A percentile compares a stretch with the other conserved stretches of the same genome.
phyloP scores from a whole-genome alignment of 768 basidiomycete species.

The Daedaleopsis nitida region DNA sequence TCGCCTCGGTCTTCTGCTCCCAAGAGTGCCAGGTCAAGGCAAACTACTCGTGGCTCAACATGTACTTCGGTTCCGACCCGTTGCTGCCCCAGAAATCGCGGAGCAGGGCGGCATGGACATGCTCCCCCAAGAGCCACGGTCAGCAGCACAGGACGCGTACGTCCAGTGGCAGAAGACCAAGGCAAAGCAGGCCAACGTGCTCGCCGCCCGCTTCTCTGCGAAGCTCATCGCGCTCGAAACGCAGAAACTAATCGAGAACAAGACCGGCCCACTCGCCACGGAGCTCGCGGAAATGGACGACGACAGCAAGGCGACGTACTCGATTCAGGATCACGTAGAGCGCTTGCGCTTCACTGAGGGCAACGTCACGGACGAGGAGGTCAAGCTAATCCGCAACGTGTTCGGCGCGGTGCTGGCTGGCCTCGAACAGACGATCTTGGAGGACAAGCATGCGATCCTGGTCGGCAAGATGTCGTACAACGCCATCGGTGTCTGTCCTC shows the following conservation, averaged over 20 bases:
- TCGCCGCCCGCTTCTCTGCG: slow-evolving; percentile 73
- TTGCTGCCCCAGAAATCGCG: slow-evolving; percentile 46
- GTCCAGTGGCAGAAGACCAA: slow-evolving; percentile 55
- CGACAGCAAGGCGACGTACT: slow-evolving; percentile 54
- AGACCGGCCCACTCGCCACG: slow-evolving; percentile 24
- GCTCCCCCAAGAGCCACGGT: slow-evolving; percentile 44
- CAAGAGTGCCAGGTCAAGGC: slow-evolving; percentile 59
- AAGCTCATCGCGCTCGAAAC: slow-evolving; percentile 70
- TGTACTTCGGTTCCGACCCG: slow-evolving; percentile 71
- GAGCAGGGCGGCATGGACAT: slow-evolving; percentile 31
- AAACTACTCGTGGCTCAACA: slow-evolving; percentile 60
- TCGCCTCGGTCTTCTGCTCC: slow-evolving; percentile 73
- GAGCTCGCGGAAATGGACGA: slow-evolving; percentile 40
- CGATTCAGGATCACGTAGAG: slow-evolving; percentile 76
- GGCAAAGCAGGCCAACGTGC: slow-evolving; percentile 47
- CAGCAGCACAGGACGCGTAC: slow-evolving; percentile 61
- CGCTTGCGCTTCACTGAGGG: slow-evolving; percentile 68
- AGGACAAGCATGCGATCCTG: slow-evolving; percentile 60
- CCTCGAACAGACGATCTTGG: slow-evolving; percentile 68
- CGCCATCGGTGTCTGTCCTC: slow-evolving; percentile 70
- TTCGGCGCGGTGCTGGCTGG: slow-evolving; percentile 67
- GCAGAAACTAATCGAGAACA: slow-evolving; percentile 47
- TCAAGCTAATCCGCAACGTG: slow-evolving; percentile 51
- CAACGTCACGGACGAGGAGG: slow-evolving; percentile 49
- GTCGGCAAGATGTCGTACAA: slow-evolving; percentile 79